phyloP scores from a whole-genome alignment of 768 basidiomycete species.

The Tylopilus subfusipes region DNA sequence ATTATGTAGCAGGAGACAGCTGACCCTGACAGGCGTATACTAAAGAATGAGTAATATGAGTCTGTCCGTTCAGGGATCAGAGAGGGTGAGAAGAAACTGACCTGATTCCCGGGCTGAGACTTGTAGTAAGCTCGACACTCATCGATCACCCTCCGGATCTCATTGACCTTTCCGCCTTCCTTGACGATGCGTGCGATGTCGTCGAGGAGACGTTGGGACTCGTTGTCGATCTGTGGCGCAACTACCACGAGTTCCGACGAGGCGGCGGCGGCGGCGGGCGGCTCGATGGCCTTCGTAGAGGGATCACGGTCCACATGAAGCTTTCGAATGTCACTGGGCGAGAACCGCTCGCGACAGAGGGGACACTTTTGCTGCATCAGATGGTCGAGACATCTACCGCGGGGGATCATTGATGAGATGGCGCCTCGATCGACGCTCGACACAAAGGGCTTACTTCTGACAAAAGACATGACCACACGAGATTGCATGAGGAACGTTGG shows the following conservation, averaged over 20 bases:
- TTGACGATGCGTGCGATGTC: constrained; percentile 52
- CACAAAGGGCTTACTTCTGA: constrained; percentile 32
- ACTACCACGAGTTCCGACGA: constrained; percentile 19
- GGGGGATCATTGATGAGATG: constrained; percentile 1
- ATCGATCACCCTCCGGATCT: constrained; percentile 48
- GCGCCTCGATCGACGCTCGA: constrained; percentile 12
- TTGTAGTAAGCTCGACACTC: constrained; percentile 49
- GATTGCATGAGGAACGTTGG: constrained; percentile 60
- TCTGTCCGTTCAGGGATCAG: constrained; percentile 9
- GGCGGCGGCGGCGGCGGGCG: background rate
- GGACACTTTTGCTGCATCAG: constrained; percentile 53
- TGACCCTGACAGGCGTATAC: constrained; percentile 51
- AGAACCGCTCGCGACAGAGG: constrained; percentile 57
- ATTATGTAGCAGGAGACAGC: constrained; percentile 48
- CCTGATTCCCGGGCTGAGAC: constrained; percentile 44
- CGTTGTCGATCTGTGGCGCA: constrained; percentile 33
- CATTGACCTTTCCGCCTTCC: constrained; percentile 50
- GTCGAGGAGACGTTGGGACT: constrained; percentile 51
- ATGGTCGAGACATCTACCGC: constrained; percentile 51
- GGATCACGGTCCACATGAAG: constrained; percentile 58
- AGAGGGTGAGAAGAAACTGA: constrained; percentile 17
- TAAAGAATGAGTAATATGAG: constrained; percentile 21
- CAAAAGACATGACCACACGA: constrained; percentile 74
- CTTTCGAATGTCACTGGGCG: constrained; percentile 42
- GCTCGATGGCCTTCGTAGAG: constrained; percentile 19